Percentiles rank a stretch among this genome's conserved stretches.
phyloP scores from a whole-genome alignment of 192 early-diverging fungal genomes.

The Kickxella alabastrina region DNA sequence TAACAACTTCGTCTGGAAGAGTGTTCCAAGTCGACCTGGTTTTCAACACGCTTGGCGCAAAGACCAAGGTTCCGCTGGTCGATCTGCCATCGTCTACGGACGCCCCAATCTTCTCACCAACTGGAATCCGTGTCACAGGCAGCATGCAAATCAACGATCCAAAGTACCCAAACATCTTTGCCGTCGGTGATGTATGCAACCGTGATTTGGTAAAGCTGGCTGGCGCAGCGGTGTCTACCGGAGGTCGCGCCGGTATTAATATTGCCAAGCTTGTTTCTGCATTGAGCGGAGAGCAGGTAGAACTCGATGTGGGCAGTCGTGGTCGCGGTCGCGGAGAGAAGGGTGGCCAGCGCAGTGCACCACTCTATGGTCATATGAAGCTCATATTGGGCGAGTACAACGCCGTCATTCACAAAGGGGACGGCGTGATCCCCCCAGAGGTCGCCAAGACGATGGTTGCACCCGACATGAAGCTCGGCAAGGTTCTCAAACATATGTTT shows the following conservation, averaged over 20 bases:
- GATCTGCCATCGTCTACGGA: conserved; percentile 33
- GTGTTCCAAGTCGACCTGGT: conserved; percentile 32
- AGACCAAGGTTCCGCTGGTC: conserved; percentile 24
- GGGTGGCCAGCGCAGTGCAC: not conserved
- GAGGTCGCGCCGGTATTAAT: conserved; percentile 22
- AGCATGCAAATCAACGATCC: conserved; percentile 68
- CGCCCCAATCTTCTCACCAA: conserved; percentile 15
- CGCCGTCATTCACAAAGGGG: conserved; percentile 31
- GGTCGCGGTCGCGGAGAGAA: not conserved
- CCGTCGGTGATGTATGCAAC: conserved; percentile 67
- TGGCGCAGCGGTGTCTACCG: conserved; percentile 25
- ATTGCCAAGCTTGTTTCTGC: conserved; percentile 30
- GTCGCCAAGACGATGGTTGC: conserved; percentile 22
- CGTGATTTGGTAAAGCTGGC: conserved; percentile 33
- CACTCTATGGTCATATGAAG: conserved; percentile 30
- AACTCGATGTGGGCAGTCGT: not conserved
- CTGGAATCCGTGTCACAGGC: conserved; percentile 49
- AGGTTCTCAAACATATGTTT: conserved; percentile 12
- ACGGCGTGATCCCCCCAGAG: conserved; percentile 31
- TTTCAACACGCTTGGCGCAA: conserved; percentile 36
- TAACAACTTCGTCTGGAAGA: conserved; percentile 20
- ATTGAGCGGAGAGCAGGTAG: not conserved
- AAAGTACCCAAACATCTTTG: conserved; percentile 65
- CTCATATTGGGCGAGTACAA: conserved; percentile 37
- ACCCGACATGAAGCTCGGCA: conserved; percentile 47